Evolutionary conservation across 306 rosid genomes (phyloP).

Genomic region (Fragaria iinumae): DNA sequence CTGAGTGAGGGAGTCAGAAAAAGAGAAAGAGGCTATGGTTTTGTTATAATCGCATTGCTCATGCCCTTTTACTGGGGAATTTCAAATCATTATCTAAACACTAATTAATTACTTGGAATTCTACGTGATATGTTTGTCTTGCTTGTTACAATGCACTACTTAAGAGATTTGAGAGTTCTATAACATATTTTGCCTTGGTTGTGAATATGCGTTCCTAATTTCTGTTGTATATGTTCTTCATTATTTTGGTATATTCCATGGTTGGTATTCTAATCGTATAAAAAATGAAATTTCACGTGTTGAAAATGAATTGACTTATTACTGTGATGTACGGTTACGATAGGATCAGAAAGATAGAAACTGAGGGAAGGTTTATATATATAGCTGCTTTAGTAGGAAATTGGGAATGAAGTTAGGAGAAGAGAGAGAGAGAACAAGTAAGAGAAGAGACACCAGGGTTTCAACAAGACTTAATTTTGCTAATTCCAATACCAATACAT

Average conservation of each 20-base stretch:
- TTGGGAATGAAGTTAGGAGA: not conserved
- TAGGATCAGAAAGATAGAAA: not conserved
- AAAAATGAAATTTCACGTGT: not conserved
- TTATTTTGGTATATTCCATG: not conserved
- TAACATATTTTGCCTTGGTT: not conserved
- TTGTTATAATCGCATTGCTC: not conserved
- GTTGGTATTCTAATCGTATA: not conserved
- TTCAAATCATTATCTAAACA: not conserved
- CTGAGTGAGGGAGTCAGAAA: not conserved
- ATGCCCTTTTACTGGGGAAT: not conserved
- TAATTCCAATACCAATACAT: not conserved
- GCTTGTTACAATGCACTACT: not conserved
- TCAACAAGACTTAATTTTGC: no score
- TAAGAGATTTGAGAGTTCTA: not conserved
- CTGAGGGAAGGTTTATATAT: not conserved
- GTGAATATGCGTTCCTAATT: not conserved
- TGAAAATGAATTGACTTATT: not conserved
- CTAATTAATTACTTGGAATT: not conserved
- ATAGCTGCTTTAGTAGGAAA: not conserved
- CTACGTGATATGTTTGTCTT: not conserved
- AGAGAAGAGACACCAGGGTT: conserved; percentile 11
- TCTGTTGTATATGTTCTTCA: conserved; percentile 7
- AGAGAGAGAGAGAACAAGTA: not conserved
- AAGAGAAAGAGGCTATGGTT: not conserved
- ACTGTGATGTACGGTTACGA: not conserved